These are phyloP conservation scores for Venturia nashicola DNA, from an alignment of 2,329 filamentous ascomycete species.

Conservation along the genomic window DNA sequence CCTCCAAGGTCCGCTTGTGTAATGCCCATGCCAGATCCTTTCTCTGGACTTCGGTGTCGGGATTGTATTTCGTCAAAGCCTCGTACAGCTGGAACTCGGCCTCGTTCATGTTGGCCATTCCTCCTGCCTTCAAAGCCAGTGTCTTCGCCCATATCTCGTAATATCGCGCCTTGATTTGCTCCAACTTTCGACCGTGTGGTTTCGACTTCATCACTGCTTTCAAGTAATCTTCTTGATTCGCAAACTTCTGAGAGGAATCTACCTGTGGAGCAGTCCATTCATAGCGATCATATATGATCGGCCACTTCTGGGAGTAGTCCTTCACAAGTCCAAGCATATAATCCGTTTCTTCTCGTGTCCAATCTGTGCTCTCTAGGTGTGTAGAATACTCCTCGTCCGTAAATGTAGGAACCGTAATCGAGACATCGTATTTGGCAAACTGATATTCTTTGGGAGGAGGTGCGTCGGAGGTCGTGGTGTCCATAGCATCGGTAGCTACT, in stretches of 20 bases:
- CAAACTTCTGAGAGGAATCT: constrained; percentile 5
- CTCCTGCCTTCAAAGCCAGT: constrained; percentile 25
- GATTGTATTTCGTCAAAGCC: constrained; percentile 76
- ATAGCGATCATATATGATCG: constrained; percentile 86
- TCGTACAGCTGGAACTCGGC: constrained; percentile 75
- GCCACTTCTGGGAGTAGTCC: constrained; percentile 81
- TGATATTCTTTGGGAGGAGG: constrained; percentile 36
- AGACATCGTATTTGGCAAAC: constrained; percentile 83
- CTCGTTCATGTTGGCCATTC: constrained; percentile 56
- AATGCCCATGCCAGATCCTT: constrained; percentile 77
- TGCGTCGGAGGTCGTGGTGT: constrained; percentile 13
- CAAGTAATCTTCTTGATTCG: constrained; percentile 6
- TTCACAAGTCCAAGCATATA: constrained; percentile 66
- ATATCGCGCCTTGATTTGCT: constrained; percentile 84
- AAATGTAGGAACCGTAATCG: constrained; percentile 67
- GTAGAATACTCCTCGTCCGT: constrained; percentile 76
- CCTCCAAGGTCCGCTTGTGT: constrained; percentile 68
- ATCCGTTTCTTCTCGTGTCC: constrained; percentile 89
- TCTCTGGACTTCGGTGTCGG: constrained; percentile 62
- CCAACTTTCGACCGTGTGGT: constrained; percentile 55
- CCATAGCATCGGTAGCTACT: constrained; percentile 19
- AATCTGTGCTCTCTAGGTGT: constrained; percentile 61
- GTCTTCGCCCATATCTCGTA: constrained; percentile 58
- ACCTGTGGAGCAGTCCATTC: constrained; percentile 46
- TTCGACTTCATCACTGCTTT: constrained; percentile 10